phyloP scores from a whole-genome alignment of 805 yeast genomes.

The Wickerhamomyces queroliae region DNA sequence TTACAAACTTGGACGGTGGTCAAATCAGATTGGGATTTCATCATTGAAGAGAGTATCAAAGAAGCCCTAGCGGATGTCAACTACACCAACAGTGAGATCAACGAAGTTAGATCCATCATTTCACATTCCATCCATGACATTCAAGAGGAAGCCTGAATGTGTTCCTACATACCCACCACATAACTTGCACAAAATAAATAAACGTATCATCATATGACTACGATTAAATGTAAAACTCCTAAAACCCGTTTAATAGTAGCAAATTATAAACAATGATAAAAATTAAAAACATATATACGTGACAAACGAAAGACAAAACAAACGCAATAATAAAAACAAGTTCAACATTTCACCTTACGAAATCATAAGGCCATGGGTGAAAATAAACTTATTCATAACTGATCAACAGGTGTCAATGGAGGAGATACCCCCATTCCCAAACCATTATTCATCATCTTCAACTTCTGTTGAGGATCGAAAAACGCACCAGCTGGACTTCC shows the following conservation, averaged over 20 bases:
- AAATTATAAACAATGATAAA: no score
- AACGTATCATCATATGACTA: no score
- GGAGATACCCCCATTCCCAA: constrained; percentile 15
- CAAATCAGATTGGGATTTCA: constrained; percentile 39
- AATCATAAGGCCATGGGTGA: no score
- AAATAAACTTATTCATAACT: not conserved
- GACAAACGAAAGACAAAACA: no score
- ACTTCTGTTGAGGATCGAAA: not conserved
- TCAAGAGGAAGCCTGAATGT: not conserved
- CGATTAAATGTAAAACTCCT: no score
- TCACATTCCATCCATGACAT: constrained; percentile 9
- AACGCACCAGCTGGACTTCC: constrained; percentile 20
- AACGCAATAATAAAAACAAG: no score
- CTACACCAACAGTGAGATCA: constrained; percentile 2
- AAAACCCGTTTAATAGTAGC: no score
- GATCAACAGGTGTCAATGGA: constrained; percentile 19
- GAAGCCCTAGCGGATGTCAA: constrained; percentile 29
- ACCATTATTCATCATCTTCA: not conserved
- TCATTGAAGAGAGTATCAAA: constrained; percentile 33
- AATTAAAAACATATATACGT: no score
- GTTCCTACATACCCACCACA: no score
- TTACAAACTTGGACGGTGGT: constrained; percentile 35
- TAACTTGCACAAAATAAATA: no score
- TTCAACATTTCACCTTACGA: no score
- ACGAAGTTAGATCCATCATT: constrained; percentile 18